phyloP scores from a whole-genome alignment of 1,284 basidiomycete genomes.

The Cryptococcus sp. region DNA sequence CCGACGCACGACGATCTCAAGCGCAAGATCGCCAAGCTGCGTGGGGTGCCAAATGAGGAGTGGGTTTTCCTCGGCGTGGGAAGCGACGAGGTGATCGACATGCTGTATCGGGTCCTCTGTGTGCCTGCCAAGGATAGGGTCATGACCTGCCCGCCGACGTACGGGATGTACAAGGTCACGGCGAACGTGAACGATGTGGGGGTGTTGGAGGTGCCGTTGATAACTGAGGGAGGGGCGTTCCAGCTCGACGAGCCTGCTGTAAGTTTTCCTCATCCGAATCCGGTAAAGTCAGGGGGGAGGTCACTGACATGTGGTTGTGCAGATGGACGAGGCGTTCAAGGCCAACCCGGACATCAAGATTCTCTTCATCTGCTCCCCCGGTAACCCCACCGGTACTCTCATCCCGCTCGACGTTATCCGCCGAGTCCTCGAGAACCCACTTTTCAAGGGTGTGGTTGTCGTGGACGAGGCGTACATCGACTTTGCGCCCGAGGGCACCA shows the following conservation, averaged over 20 bases:
- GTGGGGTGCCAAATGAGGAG: slow-evolving; percentile 62
- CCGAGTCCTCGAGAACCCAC: slow-evolving; percentile 70
- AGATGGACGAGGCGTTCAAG: slow-evolving; percentile 70
- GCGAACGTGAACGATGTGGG: slow-evolving; percentile 93
- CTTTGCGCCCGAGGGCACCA: slow-evolving; percentile 66
- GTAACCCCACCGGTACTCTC: slow-evolving; percentile 91
- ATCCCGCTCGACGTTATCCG: slow-evolving; percentile 70
- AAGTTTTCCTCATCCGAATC: slow-evolving; percentile 41
- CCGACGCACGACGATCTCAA: slow-evolving; percentile 66
- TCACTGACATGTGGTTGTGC: not conserved
- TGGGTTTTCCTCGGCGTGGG: slow-evolving; percentile 94
- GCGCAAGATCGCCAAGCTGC: slow-evolving; percentile 65
- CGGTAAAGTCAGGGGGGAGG: not conserved
- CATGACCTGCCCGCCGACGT: slow-evolving; percentile 87
- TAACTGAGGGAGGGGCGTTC: slow-evolving; percentile 72
- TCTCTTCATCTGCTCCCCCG: slow-evolving; percentile 93
- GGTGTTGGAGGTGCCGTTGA: slow-evolving; percentile 74
- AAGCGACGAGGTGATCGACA: slow-evolving; percentile 93
- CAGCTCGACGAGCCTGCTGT: slow-evolving; percentile 73
- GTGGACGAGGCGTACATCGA: slow-evolving; percentile 99
- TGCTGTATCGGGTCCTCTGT: slow-evolving; percentile 87
- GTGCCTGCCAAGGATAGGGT: slow-evolving; percentile 76
- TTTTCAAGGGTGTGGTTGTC: slow-evolving; percentile 85
- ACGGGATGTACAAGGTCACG: slow-evolving; percentile 95
- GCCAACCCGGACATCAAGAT: slow-evolving; percentile 77